Evolutionary conservation across 1,284 basidiomycete species (phyloP), one percentile per base, ranked within the genome.

Genomic region (Fomes fomentarius): DNA sequence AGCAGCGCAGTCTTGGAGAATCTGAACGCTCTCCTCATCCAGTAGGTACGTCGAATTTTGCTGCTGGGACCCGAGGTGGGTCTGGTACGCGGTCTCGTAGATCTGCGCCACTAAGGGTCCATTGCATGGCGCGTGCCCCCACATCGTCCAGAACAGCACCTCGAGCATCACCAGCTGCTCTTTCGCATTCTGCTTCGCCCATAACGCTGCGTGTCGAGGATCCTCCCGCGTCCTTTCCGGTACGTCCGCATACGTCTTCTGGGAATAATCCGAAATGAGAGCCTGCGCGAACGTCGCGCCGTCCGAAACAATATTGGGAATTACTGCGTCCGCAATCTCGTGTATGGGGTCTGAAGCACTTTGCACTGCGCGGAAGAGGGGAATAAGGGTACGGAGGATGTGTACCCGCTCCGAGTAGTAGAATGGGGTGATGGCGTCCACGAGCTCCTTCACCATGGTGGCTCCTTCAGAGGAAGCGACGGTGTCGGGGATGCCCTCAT

Each of bases 141-240:
- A 94, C 82, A 93, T 85, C 2, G 86, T 79, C 81, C 91, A 92
- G 68, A 95, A 96, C 28, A 94, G 76, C 31, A 93, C 82, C 64
- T 96, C 94, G 41, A 95, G 74, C 21, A 94, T 69, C 8, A 87
- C 84, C 26, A 94, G 75, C 66, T 95, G 93, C 67, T 94, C 90
- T 64, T 82, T 84, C 17, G 83, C 68, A 62, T 85, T 87, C 66
- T 93, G 92, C 68, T 91, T 93, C 17, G 86, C 88, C 87, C 91
- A 93, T 34, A 78, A 74, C 3, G 85, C 78, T 1, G 88, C 85
- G 24, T 81, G 77, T 52, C 78, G 78, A 1, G 89, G 84, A 48
- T 90, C 80, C 10, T 44, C 53, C n/a, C 72, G 74, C 30, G 84
- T 71, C 2, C 70, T 68, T 28, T 76, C 74, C 0, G 89, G 87